phyloP scores from a whole-genome alignment of 768 basidiomycete genomes.

The Lactarius tabidus region DNA sequence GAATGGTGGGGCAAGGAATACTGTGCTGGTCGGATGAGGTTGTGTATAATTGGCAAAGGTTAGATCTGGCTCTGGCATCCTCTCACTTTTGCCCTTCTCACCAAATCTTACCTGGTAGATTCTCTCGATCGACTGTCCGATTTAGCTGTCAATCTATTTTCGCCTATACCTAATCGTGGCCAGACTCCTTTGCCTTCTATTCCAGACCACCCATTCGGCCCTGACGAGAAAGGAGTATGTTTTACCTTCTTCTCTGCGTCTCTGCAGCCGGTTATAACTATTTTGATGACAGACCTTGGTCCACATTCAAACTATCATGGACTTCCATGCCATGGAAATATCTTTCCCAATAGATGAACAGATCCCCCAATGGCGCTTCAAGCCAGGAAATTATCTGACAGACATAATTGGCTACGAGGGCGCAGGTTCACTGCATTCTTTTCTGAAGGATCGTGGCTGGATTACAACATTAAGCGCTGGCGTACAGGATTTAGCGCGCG shows the following conservation, averaged over 20 bases:
- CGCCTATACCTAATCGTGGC: constrained; percentile 63
- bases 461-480: constrained; percentile 69
- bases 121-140: constrained; percentile 67
- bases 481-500: constrained; percentile 65
- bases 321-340: constrained; percentile 78
- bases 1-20: constrained; percentile 86
- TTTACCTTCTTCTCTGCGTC: background rate
- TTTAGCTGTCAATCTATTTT: constrained; percentile 62
- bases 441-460: constrained; percentile 89
- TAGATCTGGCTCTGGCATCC: background rate
- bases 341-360: constrained; percentile 76
- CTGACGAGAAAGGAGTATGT: constrained; percentile 66
- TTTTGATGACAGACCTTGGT: constrained; percentile 59
- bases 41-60: constrained; percentile 82
- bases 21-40: constrained; percentile 75
- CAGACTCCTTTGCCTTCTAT: constrained; percentile 59
- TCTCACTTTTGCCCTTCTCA: background rate
- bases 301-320: constrained; percentile 84
- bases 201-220: constrained; percentile 71
- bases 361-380: constrained; percentile 67
- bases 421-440: constrained; percentile 84
- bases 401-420: constrained; percentile 93
- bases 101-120: constrained; percentile 42
- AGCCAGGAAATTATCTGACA: constrained; percentile 71
- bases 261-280: background rate